Evolutionary conservation across 2,329 filamentous ascomycete species (phyloP), one percentile per base, ranked within the genome.

Genomic region (Calonectria multiphialidica): DNA sequence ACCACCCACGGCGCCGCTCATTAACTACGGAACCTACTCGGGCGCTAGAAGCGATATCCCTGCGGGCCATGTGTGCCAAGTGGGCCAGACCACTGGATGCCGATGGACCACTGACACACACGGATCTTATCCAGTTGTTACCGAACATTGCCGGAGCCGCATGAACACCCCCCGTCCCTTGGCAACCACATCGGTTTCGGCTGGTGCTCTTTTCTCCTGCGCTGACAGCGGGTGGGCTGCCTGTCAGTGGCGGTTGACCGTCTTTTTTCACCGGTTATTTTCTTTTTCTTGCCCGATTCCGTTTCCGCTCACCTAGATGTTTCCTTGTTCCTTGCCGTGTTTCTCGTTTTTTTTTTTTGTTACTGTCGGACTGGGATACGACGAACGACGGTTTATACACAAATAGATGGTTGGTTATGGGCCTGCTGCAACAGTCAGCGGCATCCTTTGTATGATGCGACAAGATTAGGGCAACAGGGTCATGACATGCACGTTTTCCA

Each of bases 81-180:
- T 79, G 77, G 77, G 73, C 64, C 77, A 23, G 44, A 59, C 62
- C 49, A 42, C 53, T 66, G 45, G 62, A 25, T 69, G 67, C 72
- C 72, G 72, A 72, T 37, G 70, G 53, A 44, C 72, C 72, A 59
- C 62, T 73, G 62, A 50, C 25, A 57, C 50, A 55, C 59, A 53
- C 49, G 75, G 74, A 76, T 76, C 77, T 74, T 57, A 49, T 71
- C 76, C 68, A 67, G n/a, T 57, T 59, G 75, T 79, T 77, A 64
- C 77, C 76, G 76, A 79, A 67, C 64, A 67, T 72, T 72, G 67
- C 74, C 76, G 77, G 70, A 67, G 69, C 66, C 53, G 70, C 74
- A 79, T 74, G 70, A 75, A 76, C 75, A 49, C 72, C 61, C 68
- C 70, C 70, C 70, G 66, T 72, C 61, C 72, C 77, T 63, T 73